Conservation (phyloP, 129 eudicot species). For the Flaveria robusta region DNA sequence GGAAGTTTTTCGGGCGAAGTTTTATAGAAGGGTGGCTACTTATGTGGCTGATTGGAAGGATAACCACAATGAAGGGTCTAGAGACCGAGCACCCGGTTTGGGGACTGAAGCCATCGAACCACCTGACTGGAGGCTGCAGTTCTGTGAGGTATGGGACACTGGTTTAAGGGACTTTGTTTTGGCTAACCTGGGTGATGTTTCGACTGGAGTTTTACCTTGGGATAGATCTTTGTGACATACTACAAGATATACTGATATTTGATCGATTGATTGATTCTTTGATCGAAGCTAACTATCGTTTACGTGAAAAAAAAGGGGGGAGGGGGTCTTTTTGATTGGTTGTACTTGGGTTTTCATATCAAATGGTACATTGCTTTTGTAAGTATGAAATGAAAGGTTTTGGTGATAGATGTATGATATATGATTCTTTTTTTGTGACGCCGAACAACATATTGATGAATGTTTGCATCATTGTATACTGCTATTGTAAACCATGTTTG, state of each 20-base stretch:
- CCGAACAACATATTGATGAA: neutral
- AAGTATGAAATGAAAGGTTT: conserved; percentile 15
- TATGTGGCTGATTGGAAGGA: conserved; percentile 98
- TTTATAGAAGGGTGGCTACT: conserved; percentile 90
- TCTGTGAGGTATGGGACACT: conserved; percentile 98
- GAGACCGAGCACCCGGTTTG: conserved; percentile 92
- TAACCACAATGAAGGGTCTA: conserved; percentile 88
- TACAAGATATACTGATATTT: conserved; percentile 24
- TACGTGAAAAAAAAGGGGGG: neutral
- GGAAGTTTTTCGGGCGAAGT: conserved; percentile 89
- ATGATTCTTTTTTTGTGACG: neutral
- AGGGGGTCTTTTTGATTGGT: neutral
- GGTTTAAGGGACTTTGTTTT: conserved; percentile 80
- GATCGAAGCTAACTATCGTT: conserved; percentile 6
- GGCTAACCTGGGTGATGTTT: conserved; percentile 73
- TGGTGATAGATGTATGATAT: neutral
- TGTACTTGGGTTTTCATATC: neutral
- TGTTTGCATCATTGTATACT: too few species aligned
- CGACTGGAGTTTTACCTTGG: conserved; percentile 88
- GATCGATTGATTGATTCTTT: conserved; percentile 40
- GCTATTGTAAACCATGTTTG: too few species aligned
- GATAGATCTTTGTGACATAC: conserved; percentile 40
- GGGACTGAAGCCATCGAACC: conserved; percentile 98
- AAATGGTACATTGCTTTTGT: conserved; percentile 19
- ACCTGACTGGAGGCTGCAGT: conserved; percentile 69